phyloP scores from a whole-genome alignment of 805 yeast genomes.

The Pichia kluyveri region DNA sequence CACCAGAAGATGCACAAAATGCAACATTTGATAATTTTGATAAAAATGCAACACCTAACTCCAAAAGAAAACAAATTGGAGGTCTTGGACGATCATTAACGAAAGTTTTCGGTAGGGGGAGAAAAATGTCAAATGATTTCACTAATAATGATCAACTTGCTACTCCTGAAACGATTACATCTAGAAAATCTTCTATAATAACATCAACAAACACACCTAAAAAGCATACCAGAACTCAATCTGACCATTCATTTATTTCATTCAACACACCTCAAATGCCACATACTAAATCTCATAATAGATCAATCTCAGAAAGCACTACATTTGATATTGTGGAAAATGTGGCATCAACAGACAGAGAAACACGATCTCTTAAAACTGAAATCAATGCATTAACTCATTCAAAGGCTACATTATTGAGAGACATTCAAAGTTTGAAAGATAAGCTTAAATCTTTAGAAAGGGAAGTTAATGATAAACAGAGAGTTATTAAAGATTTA shows the following conservation, averaged over 20 bases:
- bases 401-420: constrained; percentile 33
- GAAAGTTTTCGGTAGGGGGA: constrained; percentile 23
- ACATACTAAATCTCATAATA: constrained; percentile 28
- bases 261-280: constrained; percentile 40
- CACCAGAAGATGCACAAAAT: constrained; percentile 2
- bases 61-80: constrained; percentile 9
- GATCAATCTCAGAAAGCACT: constrained; percentile 40
- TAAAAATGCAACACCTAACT: constrained; percentile 1
- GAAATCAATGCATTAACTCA: constrained; percentile 33
- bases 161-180: constrained; percentile 6
- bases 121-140: constrained; percentile 18
- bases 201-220: constrained; percentile 3
- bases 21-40: not conserved
- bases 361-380: constrained; percentile 27
- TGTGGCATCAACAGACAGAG: constrained; percentile 29
- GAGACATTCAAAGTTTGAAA: constrained; percentile 45
- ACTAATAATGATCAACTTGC: not conserved
- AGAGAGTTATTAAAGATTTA: constrained; percentile 10
- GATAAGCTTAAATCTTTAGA: constrained; percentile 37
- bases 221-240: constrained; percentile 16
- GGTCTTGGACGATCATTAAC: constrained; percentile 17
- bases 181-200: not conserved
- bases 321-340: constrained; percentile 16
- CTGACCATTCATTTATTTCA: constrained; percentile 26
- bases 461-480: constrained; percentile 31